Evolutionary conservation across 2,329 filamentous ascomycete species (phyloP), one percentile per base, ranked within the genome.

Genomic region (Penicillium frequentans): DNA sequence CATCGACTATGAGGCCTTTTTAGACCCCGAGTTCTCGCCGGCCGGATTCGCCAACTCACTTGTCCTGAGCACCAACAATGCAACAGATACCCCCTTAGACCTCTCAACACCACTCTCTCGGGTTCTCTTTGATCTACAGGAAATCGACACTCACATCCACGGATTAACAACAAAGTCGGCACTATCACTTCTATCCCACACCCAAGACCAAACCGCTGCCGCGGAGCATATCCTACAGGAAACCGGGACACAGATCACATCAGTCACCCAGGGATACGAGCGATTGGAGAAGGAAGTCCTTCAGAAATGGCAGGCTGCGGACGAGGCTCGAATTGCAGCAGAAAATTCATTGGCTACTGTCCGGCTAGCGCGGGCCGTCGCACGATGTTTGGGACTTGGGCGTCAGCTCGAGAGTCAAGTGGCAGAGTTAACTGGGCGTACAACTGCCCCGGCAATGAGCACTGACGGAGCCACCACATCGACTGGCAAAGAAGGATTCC

Each of bases 61-160:
- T 57, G 90, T 98, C 49, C 86, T 93, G 56, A 84, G 88, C 39
- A 98, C 93, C 54, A 98, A 98, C 80, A 96, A 97, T 77, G 83
- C 91, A 57, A 90, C 89, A 64, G 95, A 98, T 76, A 88, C 88
- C 1, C 90, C 91, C 7, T 85, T 98, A 67, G 95, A 99, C 74
- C 89, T 99, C 56, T 93, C 92, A 6, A 98, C 95, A 16, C 93
- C 95, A 3, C 84, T 99, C 48, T 96, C 93, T 5, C 87, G 91
- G 54, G 93, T 97, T 5, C 86, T 98, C 7, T 99, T 99, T 76
- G 95, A 99, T 75, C 88, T 95, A 3, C 95, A 98, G 72, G 95
- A 98, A 76, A 89, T 99, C 64, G 93, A 98, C 76, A 96, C 93
- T 0, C 92, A 96, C 72, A 96, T 99, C 62, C 91, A 99, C 73